phyloP scores from a whole-genome alignment of 768 basidiomycete genomes.

The Suillus alpinus region DNA sequence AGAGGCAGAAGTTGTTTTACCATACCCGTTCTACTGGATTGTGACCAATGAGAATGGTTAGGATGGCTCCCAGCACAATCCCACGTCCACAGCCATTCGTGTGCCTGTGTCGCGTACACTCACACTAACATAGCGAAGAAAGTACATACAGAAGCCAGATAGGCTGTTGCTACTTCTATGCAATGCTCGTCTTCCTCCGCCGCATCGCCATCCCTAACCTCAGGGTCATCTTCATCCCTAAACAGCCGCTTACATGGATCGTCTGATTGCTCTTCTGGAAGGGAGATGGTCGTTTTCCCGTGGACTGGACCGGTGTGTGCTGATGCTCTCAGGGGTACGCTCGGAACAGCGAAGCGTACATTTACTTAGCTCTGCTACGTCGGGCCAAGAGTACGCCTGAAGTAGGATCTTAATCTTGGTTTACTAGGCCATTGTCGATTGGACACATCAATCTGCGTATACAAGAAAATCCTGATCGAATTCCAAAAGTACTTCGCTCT shows the following conservation, averaged over 20 bases:
- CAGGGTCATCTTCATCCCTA: constrained; percentile 31
- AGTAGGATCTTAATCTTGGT: not conserved
- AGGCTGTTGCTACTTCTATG: constrained; percentile 55
- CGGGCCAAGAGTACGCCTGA: not conserved
- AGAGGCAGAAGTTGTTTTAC: constrained; percentile 47
- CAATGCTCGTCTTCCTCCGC: constrained; percentile 37
- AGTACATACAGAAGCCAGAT: constrained; percentile 59
- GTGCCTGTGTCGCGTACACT: constrained; percentile 34
- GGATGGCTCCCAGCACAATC: constrained; percentile 57
- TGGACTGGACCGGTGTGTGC: not conserved
- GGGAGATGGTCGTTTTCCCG: not conserved
- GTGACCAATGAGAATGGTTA: constrained; percentile 59
- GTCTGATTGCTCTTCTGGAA: constrained; percentile 9
- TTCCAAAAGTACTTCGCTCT: not conserved
- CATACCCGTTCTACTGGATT: constrained; percentile 76
- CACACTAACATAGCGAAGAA: constrained; percentile 39
- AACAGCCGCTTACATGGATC: constrained; percentile 7
- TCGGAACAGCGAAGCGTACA: not conserved
- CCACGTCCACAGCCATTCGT: constrained; percentile 81
- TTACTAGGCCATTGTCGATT: not conserved
- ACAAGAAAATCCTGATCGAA: not conserved
- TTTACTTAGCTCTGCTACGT: not conserved
- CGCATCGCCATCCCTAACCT: constrained; percentile 36
- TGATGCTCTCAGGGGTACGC: not conserved
- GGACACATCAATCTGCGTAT: not conserved